phyloP scores from a whole-genome alignment of 148 eudicot genomes.

The Silene uniflora region DNA sequence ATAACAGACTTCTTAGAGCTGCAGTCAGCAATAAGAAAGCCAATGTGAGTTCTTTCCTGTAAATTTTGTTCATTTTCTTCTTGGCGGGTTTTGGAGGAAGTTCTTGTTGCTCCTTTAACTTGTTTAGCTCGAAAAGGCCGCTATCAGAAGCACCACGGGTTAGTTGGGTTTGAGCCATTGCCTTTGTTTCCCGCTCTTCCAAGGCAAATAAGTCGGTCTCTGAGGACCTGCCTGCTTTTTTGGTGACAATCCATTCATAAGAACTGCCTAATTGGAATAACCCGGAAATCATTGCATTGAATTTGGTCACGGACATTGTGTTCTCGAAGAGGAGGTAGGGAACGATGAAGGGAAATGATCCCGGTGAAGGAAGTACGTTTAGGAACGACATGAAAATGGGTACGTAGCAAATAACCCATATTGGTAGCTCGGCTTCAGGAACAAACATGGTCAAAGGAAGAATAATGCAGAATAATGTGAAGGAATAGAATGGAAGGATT shows the following conservation, averaged over 20 bases:
- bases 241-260: conserved; percentile 80
- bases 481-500: conserved; percentile 79
- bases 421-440: conserved; percentile 72
- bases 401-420: conserved; percentile 70
- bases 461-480: conserved; percentile 77
- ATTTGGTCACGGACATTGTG: conserved; percentile 90
- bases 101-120: conserved; percentile 44
- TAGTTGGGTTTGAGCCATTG: conserved; percentile 31
- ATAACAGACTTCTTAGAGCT: conserved; percentile 61
- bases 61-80: conserved; percentile 48
- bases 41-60: conserved; percentile 61
- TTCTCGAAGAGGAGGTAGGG: conserved; percentile 85
- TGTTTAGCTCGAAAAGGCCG: conserved; percentile 44
- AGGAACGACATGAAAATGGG: conserved; percentile 68
- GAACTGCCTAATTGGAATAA: conserved; percentile 71
- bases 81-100: conserved; percentile 25
- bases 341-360: conserved; percentile 73
- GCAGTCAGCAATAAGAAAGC: conserved; percentile 69
- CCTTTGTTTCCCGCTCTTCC: conserved; percentile 47
- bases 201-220: conserved; percentile 53
- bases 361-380: conserved; percentile 70
- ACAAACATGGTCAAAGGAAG: conserved; percentile 84
- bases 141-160: conserved; percentile 44
- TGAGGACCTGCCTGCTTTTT: conserved; percentile 68
- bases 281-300: conserved; percentile 86